Evolutionary conservation across 352 stramenopile species (phyloP).

Genomic region (Phytopythium boreale): DNA sequence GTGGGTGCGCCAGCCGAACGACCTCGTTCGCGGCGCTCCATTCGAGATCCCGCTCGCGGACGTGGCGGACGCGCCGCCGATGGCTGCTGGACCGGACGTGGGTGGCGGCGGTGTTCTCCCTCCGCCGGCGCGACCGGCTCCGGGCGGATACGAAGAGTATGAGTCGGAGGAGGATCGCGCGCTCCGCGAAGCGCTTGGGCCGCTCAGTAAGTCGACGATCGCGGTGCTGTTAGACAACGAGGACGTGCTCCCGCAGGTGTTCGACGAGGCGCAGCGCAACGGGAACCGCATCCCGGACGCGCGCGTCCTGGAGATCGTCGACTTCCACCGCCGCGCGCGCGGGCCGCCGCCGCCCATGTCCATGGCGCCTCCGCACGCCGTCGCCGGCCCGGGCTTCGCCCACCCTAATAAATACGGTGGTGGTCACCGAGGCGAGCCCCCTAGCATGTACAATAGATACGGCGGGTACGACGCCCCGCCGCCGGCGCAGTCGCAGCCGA

Average conservation of each 20-base stretch:
- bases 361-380: not conserved
- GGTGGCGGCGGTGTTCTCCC: constrained; percentile 18
- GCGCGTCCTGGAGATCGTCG: constrained; percentile 78
- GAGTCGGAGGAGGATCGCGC: constrained; percentile 60
- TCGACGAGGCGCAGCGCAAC: constrained; percentile 77
- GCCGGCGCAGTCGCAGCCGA: not conserved
- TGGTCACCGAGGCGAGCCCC: constrained; percentile 3
- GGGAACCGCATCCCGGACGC: constrained; percentile 72
- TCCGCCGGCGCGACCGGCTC: constrained; percentile 1
- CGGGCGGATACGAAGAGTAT: constrained; percentile 15
- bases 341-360: constrained; percentile 24
- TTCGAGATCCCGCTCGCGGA: constrained; percentile 71
- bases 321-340: constrained; percentile 47
- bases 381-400: constrained; percentile 18
- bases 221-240: constrained; percentile 69
- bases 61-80: constrained; percentile 34
- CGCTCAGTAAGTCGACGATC: constrained; percentile 72
- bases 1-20: constrained; percentile 58
- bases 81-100: constrained; percentile 6
- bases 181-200: constrained; percentile 60
- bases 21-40: constrained; percentile 51
- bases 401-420: constrained; percentile 37
- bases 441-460: constrained; percentile 33
- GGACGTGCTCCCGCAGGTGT: constrained; percentile 70
- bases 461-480: constrained; percentile 20